Evolutionary conservation across 768 basidiomycete species (phyloP).

Genomic region (Hericium alpestre): DNA sequence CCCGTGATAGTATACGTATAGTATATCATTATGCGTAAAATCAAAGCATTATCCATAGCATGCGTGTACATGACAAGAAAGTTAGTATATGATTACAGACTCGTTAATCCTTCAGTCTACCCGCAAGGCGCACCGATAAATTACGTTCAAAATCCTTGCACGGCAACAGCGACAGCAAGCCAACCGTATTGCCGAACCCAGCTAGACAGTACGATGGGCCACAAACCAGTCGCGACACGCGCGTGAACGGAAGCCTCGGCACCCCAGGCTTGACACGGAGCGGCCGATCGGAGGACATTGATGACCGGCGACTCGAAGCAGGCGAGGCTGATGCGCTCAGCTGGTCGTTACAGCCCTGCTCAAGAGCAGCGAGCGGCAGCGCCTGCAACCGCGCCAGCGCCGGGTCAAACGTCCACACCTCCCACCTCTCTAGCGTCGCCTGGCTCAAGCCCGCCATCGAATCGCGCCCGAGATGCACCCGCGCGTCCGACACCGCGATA

Average conservation of each 20-base stretch:
- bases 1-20: not conserved
- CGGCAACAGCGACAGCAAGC: constrained; percentile 5
- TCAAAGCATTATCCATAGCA: not conserved
- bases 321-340: not conserved
- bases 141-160: not conserved
- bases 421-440: constrained; percentile 71
- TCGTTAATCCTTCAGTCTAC: not conserved
- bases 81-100: not conserved
- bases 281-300: not conserved
- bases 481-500: constrained; percentile 5
- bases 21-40: not conserved
- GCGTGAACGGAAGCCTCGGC: constrained; percentile 12
- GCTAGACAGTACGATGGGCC: constrained; percentile 10
- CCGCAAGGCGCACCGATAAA: not conserved
- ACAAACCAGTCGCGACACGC: constrained; percentile 11
- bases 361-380: constrained; percentile 41
- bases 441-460: constrained; percentile 40
- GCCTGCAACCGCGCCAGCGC: constrained; percentile 34
- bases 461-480: constrained; percentile 16
- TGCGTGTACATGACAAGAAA: not conserved
- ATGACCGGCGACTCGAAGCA: not conserved
- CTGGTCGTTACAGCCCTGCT: constrained; percentile 6
- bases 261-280: not conserved
- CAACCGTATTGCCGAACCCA: constrained; percentile 13
- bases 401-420: constrained; percentile 71